Evolutionary conservation across 768 basidiomycete genomes (phyloP).

Genomic region (Collybia mongolica): DNA sequence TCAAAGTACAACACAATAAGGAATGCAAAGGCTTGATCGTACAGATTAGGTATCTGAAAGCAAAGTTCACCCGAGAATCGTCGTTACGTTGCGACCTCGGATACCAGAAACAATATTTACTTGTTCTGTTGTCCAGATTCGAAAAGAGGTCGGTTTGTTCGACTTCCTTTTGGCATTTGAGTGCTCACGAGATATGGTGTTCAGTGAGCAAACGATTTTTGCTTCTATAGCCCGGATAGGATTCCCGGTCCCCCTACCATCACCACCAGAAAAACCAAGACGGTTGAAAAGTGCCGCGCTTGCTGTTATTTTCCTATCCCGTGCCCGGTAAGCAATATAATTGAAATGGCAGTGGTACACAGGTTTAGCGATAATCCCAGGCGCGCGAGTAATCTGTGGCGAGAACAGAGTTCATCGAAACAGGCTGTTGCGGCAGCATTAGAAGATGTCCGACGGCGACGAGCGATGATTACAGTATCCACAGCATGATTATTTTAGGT

Average conservation of each 20-base stretch:
- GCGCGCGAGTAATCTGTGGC: conserved; percentile 62
- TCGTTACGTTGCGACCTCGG: conserved; percentile 71
- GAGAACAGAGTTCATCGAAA: conserved; percentile 57
- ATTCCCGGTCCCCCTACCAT: conserved; percentile 47
- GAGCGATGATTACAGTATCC: conserved; percentile 27
- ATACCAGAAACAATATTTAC: conserved; percentile 88
- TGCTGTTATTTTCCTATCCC: conserved; percentile 62
- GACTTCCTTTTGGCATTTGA: background rate
- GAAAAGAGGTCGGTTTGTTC: conserved; percentile 61
- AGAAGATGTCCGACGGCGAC: conserved; percentile 63
- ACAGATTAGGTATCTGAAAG: conserved; percentile 90
- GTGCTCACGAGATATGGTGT: background rate
- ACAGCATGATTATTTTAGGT: background rate
- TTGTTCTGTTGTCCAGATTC: conserved; percentile 66
- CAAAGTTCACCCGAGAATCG: conserved; percentile 85
- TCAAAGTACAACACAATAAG: conserved; percentile 71
- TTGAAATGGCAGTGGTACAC: background rate
- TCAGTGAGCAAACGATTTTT: conserved; percentile 68
- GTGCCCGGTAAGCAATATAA: conserved; percentile 51
- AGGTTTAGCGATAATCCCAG: conserved; percentile 29
- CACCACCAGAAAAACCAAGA: conserved; percentile 36
- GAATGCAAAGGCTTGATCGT: conserved; percentile 91
- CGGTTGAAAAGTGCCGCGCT: conserved; percentile 57
- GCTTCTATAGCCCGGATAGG: conserved; percentile 77
- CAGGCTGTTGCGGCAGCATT: conserved; percentile 63